Evolutionary conservation across 352 stramenopile species (phyloP).

Genomic region (Aphanomyces astaci): DNA sequence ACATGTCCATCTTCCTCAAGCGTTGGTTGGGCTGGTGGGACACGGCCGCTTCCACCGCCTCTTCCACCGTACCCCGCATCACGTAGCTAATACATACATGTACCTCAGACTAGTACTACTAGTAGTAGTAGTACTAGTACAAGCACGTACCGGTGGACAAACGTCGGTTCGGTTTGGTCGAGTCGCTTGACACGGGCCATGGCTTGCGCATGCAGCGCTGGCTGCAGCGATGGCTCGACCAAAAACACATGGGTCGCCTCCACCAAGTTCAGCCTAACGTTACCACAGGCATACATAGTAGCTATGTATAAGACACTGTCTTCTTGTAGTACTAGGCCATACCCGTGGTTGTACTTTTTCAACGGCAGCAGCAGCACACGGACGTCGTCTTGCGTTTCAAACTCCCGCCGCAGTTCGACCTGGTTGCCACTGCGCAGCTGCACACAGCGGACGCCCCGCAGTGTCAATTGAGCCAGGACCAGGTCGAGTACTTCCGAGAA

Average conservation of each 20-base stretch:
- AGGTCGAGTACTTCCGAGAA: slow-evolving; percentile 5
- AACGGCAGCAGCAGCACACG: slow-evolving; percentile 12
- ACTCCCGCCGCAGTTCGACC: neutral
- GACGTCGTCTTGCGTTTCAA: neutral
- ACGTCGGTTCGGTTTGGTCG: slow-evolving; percentile 15
- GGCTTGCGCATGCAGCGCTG: slow-evolving; percentile 15
- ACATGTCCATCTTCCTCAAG: neutral
- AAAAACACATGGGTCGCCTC: slow-evolving; percentile 24
- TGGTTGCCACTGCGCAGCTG: slow-evolving; percentile 15
- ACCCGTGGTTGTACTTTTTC: slow-evolving; percentile 25
- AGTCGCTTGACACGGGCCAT: slow-evolving; percentile 21
- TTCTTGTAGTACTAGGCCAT: too few species aligned
- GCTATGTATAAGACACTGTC: too few species aligned
- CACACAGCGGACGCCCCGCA: neutral
- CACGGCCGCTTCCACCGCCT: neutral
- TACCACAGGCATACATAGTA: too few species aligned
- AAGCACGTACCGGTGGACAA: slow-evolving; percentile 23
- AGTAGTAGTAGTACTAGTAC: too few species aligned
- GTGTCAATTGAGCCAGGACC: neutral
- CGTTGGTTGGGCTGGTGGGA: neutral
- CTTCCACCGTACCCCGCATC: neutral
- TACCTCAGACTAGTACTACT: neutral
- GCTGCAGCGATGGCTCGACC: slow-evolving; percentile 16
- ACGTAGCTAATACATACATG: neutral
- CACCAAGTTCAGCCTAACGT: slow-evolving; percentile 21